Conservation (phyloP, 1,284 basidiomycete genomes). For the Apiotrichum akiyoshidainum region DNA sequence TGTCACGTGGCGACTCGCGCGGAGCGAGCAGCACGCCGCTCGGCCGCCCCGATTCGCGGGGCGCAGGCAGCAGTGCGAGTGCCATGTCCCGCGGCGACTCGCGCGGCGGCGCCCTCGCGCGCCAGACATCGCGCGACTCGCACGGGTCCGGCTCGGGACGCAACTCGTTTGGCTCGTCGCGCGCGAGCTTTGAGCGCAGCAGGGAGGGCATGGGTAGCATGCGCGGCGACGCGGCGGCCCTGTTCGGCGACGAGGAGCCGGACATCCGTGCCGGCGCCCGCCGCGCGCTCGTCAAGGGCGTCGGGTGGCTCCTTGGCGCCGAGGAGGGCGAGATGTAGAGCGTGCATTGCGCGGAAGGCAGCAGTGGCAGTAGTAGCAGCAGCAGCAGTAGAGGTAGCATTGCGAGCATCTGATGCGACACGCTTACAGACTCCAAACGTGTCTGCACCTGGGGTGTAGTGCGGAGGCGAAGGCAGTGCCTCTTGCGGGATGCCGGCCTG, state of each 20-base stretch:
- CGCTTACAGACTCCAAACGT: too few relatives aligned
- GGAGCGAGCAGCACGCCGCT: neutral
- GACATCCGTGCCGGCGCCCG: conserved; percentile 43
- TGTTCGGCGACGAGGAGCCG: conserved; percentile 36
- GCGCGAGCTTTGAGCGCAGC: conserved; percentile 6
- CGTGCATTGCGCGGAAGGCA: too few relatives aligned
- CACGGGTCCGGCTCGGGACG: conserved; percentile 1
- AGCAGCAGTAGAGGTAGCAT: too few relatives aligned
- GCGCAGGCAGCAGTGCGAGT: neutral
- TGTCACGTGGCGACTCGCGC: neutral
- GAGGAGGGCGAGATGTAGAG: conserved; percentile 24
- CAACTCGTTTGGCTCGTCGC: neutral
- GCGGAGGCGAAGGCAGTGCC: too few relatives aligned
- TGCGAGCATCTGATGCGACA: too few relatives aligned
- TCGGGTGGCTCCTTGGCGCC: conserved; percentile 51
- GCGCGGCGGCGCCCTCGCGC: neutral
- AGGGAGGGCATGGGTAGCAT: neutral
- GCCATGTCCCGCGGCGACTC: neutral
- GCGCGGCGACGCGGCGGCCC: conserved; percentile 9
- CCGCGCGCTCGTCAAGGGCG: conserved; percentile 47
- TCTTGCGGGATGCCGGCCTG: too few relatives aligned
- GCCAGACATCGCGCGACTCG: conserved; percentile 3
- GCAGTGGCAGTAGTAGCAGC: too few relatives aligned
- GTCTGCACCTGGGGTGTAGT: too few relatives aligned
- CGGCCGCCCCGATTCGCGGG: neutral